phyloP scores from a whole-genome alignment of 108 stramenopile genomes.

The Bacterosira constricta region DNA sequence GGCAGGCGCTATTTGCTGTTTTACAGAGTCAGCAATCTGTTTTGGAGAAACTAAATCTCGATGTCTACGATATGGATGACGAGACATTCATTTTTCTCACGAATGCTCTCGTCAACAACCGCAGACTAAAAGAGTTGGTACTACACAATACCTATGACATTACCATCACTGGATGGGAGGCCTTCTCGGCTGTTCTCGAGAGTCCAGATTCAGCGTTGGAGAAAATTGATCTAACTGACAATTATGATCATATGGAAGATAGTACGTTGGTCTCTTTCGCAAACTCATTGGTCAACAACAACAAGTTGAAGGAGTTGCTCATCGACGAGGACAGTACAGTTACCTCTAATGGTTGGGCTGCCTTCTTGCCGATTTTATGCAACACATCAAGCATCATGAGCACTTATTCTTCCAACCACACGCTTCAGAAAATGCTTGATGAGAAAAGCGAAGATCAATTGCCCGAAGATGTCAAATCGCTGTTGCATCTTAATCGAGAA shows the following conservation, averaged over 20 bases:
- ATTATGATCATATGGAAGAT: neutral
- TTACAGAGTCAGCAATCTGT: neutral
- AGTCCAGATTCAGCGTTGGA: neutral
- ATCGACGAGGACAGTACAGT: too few relatives aligned
- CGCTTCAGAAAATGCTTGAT: too few relatives aligned
- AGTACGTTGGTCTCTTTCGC: neutral
- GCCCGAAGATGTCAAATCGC: too few relatives aligned
- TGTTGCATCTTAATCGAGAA: neutral
- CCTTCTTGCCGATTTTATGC: slow-evolving; percentile 8
- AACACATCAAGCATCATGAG: slow-evolving; percentile 15
- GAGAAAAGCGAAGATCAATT: too few relatives aligned
- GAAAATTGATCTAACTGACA: neutral
- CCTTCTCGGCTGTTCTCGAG: neutral
- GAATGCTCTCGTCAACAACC: neutral
- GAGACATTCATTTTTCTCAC: neutral
- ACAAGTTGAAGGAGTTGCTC: neutral
- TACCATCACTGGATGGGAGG: neutral
- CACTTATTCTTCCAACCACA: neutral
- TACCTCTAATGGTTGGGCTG: slow-evolving; percentile 11
- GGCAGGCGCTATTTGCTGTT: neutral
- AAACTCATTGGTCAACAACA: neutral
- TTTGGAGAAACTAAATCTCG: neutral
- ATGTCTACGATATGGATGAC: neutral
- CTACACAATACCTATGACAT: neutral
- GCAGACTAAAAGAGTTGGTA: neutral